Percentiles rank a stretch among this genome's conserved stretches.
Evolutionary conservation across 257 asterid genomes (phyloP).

Genomic region (Jacaranda copaia): DNA sequence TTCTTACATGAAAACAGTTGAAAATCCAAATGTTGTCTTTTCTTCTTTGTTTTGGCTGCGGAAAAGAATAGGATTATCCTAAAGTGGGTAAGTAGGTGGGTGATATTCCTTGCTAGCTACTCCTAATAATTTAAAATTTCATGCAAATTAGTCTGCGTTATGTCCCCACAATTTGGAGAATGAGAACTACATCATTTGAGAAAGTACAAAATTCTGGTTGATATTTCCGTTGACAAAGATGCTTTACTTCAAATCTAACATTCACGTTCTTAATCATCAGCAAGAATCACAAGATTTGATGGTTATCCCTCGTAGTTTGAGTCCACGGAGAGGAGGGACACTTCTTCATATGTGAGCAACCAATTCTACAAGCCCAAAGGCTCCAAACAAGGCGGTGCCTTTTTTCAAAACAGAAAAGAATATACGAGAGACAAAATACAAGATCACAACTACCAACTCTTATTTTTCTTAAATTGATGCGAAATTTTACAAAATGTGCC

Average conservation of each 20-base stretch:
- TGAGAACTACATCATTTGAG: neutral
- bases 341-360: too few relatives aligned
- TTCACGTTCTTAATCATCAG: neutral
- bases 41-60: neutral
- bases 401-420: neutral
- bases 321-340: too few relatives aligned
- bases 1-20: conserved; percentile 22
- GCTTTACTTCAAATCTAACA: neutral
- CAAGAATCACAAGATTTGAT: neutral
- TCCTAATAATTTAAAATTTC: neutral
- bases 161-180: conserved; percentile 29
- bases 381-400: neutral
- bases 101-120: conserved; percentile 20
- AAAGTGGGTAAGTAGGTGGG: conserved; percentile 31
- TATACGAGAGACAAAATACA: too few relatives aligned
- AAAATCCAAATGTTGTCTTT: conserved; percentile 7
- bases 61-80: neutral
- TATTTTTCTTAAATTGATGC: neutral
- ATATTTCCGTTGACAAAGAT: conserved; percentile 1
- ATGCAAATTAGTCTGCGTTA: conserved; percentile 1
- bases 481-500: too few relatives aligned
- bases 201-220: conserved; percentile 24
- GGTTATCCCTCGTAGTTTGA: too few relatives aligned
- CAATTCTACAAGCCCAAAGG: neutral
- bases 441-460: neutral